A percentile compares a stretch with the other conserved stretches of the same genome.
These are phyloP conservation scores for Aspergillus glaucus DNA, from an alignment of 2,329 filamentous ascomycete genomes.

Conservation along the genomic window DNA sequence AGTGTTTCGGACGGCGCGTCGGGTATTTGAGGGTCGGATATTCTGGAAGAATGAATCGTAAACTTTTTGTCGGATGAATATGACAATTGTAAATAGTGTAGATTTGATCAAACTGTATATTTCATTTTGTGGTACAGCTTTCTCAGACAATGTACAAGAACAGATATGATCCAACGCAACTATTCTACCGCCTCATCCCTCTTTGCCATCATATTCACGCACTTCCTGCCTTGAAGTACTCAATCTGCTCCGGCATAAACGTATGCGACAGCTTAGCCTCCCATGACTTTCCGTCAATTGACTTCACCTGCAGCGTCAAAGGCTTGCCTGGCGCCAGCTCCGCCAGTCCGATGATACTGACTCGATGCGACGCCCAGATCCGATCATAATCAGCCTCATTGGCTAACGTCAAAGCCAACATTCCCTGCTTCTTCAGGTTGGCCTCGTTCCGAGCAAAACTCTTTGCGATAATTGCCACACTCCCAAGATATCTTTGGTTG, in stretches of 20 bases:
- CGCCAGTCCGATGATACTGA: conserved; percentile 75
- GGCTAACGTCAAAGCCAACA: conserved; percentile 94
- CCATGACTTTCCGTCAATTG: conserved; percentile 74
- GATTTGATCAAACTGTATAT: too few species aligned
- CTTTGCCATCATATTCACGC: conserved; percentile 89
- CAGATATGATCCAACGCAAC: too few species aligned
- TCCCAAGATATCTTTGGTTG: conserved; percentile 95
- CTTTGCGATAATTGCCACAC: conserved; percentile 91
- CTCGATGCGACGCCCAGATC: conserved; percentile 86
- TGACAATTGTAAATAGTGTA: too few species aligned
- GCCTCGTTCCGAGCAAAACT: conserved; percentile 99
- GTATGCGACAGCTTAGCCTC: conserved; percentile 85
- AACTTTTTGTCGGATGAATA: too few species aligned
- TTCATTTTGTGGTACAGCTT: too few species aligned
- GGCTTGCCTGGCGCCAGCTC: conserved; percentile 89
- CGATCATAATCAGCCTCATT: conserved; percentile 97
- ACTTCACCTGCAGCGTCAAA: conserved; percentile 84
- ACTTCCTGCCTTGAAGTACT: conserved; percentile 98
- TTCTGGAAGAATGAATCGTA: conserved; percentile 29
- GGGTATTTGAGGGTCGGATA: conserved; percentile 43
- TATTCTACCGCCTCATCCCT: too few species aligned
- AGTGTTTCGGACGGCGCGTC: conserved; percentile 44
- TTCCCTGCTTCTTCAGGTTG: conserved; percentile 99
- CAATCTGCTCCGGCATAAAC: conserved; percentile 95
- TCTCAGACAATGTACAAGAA: too few species aligned